Conservation (phyloP, 2,329 filamentous ascomycete genomes). For the Cladosporium sp. region DNA sequence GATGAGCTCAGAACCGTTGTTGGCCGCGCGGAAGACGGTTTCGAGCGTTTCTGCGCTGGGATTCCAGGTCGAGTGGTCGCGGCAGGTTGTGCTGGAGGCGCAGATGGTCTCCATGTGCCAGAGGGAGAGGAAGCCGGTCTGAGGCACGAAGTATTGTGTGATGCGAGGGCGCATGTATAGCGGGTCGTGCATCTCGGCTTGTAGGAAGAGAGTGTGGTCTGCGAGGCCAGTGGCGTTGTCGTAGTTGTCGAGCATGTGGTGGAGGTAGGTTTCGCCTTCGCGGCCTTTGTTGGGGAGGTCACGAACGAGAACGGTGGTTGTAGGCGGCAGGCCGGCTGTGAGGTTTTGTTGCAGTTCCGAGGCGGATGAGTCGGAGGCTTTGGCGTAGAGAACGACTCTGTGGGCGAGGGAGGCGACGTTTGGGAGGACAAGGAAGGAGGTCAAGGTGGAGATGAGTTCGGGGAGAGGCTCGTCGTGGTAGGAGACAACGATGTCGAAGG, state of each 20-base stretch:
- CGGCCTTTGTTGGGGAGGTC: conserved; percentile 40
- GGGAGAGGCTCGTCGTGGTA: conserved; percentile 16
- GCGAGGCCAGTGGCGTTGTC: conserved; percentile 33
- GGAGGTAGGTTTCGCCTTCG: conserved; percentile 43
- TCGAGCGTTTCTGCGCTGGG: conserved; percentile 38
- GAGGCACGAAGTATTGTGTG: conserved; percentile 34
- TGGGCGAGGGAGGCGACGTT: conserved; percentile 2
- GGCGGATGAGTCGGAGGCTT: conserved; percentile 10
- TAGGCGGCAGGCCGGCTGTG: neutral
- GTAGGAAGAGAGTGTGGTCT: conserved; percentile 46
- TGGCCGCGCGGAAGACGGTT: conserved; percentile 30
- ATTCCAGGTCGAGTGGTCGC: conserved; percentile 37
- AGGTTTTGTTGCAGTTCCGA: conserved; percentile 2
- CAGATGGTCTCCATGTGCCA: conserved; percentile 33
- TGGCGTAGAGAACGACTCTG: conserved; percentile 17
- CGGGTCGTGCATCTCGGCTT: conserved; percentile 42
- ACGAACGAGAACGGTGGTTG: conserved; percentile 19
- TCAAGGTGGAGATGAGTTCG: conserved; percentile 8
- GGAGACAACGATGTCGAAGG: conserved; percentile 16
- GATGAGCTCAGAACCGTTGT: conserved; percentile 16
- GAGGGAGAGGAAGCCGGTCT: conserved; percentile 45
- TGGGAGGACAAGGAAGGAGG: conserved; percentile 7
- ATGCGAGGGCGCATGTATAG: conserved; percentile 36
- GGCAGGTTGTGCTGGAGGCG: conserved; percentile 34
- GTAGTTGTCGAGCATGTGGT: conserved; percentile 42